Evolutionary conservation across 495 filamentous ascomycete genomes (phyloP).

Genomic region (Talaromyces proteolyticus): DNA sequence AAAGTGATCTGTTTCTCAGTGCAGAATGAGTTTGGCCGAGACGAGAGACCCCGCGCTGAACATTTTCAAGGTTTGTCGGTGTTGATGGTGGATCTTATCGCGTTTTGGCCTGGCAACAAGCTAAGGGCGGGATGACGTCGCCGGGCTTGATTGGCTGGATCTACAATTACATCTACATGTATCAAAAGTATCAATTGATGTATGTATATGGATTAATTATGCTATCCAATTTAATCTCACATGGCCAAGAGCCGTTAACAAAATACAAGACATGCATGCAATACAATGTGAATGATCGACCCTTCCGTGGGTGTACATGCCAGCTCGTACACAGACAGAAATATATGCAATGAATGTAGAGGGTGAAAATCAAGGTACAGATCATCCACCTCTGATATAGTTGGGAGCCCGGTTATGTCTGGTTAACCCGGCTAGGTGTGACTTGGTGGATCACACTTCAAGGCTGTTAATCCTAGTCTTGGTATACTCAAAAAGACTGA

Average conservation of each 20-base stretch:
- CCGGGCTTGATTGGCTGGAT: too few species aligned
- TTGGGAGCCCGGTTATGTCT: background rate
- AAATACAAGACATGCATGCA: slow-evolving; percentile 8
- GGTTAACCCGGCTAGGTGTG: background rate
- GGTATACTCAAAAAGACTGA: slow-evolving; percentile 41
- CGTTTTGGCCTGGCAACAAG: slow-evolving; percentile 7
- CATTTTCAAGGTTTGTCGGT: background rate
- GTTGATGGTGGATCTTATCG: background rate
- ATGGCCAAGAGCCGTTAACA: background rate
- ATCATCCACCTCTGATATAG: too few species aligned
- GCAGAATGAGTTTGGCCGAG: background rate
- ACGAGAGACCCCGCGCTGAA: background rate
- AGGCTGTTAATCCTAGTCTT: slow-evolving; percentile 35
- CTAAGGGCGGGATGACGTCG: slow-evolving; percentile 6
- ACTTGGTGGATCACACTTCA: slow-evolving; percentile 7
- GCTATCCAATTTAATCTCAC: background rate
- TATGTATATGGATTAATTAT: too few species aligned
- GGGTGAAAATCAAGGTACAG: too few species aligned
- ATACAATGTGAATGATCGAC: background rate
- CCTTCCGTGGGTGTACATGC: background rate
- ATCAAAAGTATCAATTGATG: too few species aligned
- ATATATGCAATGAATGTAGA: background rate
- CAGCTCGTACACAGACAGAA: background rate
- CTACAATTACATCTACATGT: too few species aligned
- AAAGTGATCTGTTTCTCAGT: background rate